Evolutionary conservation across 345 rosid genomes (phyloP), one percentile per base, ranked within the genome.

Genomic region (Stellera chamaejasme): DNA sequence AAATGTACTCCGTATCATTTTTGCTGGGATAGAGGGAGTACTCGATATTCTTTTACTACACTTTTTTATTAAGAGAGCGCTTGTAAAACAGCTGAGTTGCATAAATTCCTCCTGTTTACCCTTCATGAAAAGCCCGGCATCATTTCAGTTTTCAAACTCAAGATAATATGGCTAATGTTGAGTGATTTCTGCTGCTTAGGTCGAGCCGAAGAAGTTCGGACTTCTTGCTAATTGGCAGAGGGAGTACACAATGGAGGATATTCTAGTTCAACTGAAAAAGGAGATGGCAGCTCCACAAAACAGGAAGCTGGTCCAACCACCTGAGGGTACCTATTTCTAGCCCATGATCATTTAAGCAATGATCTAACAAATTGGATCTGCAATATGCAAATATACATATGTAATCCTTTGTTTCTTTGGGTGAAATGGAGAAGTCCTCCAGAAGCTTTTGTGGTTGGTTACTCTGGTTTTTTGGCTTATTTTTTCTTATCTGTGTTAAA

Each of bases 271-370:
- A 63, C 82, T 85, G 75, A 85, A 83, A 66, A 85, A 85, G 69
- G 94, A 85, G 65, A 85, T 85, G 94, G 77, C 84, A 19, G 67
- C 85, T 2, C 75, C 87, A 14, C 83, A 85, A 53, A 85, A 79
- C 72, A 77, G 87, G 61, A 84, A 84, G 83, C 81, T 84, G 71
- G 91, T 84, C 66, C 91, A 84, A 69, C 94, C 94, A 66, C 84
- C 82, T 0, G 94, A 85, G 77, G 94, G 94, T 56, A 75, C 88
- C 73, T 85, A 79, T 78, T 85, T 82, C 84, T 85, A 83, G 80
- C 67, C 62, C 55, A 43, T 66, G 60, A 55, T 48, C 59, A 52
- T 59, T 68, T 58, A 51, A 66, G 41, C 56, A 50, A 42, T 71
- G 69, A 61, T 51, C 62, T 55, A 19, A 19, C 23, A 19, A 62